Evolutionary conservation across 176 grass and related monocot genomes (phyloP).

Genomic region (Rhynchospora tenuis): DNA sequence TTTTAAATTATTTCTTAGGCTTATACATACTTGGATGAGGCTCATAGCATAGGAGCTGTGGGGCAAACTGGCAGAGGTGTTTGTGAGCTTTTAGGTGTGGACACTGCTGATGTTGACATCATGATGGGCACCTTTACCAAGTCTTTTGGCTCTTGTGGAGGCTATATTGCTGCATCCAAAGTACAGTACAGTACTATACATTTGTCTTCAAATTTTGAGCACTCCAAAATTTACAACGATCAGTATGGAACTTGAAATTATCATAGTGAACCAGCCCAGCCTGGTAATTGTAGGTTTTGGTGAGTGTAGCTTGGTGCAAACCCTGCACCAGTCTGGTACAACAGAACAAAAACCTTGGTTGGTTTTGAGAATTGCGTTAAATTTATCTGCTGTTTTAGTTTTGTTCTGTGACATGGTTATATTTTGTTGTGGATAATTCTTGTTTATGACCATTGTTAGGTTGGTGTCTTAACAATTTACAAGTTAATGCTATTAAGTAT

Average conservation of each 20-base stretch:
- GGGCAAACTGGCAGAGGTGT: conserved; percentile 82
- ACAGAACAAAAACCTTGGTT: not conserved
- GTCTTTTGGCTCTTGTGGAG: conserved; percentile 88
- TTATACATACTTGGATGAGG: conserved; percentile 92
- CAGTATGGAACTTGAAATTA: not conserved
- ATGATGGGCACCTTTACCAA: conserved; percentile 99
- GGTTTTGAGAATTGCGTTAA: not conserved
- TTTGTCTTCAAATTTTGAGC: not conserved
- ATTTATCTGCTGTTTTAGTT: not conserved
- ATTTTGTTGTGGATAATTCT: not conserved
- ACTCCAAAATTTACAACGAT: not conserved
- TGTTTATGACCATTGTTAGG: not conserved
- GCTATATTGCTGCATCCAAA: conserved; percentile 89
- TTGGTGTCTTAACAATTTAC: not conserved
- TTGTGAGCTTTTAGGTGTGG: conserved; percentile 80
- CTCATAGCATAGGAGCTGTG: conserved; percentile 93
- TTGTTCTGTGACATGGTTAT: not conserved
- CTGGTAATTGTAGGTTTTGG: not conserved
- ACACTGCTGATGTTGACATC: conserved; percentile 84
- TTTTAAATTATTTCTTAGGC: conserved; percentile 38
- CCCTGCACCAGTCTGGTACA: not conserved
- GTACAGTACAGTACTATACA: conserved; percentile 26
- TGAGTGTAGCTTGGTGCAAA: not conserved
- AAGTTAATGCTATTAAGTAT: conserved; percentile 10
- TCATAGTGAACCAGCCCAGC: not conserved